Base-by-base conservation (phyloP, 2,329 filamentous ascomycete genomes). In the Nothopassalora personata region DNA sequence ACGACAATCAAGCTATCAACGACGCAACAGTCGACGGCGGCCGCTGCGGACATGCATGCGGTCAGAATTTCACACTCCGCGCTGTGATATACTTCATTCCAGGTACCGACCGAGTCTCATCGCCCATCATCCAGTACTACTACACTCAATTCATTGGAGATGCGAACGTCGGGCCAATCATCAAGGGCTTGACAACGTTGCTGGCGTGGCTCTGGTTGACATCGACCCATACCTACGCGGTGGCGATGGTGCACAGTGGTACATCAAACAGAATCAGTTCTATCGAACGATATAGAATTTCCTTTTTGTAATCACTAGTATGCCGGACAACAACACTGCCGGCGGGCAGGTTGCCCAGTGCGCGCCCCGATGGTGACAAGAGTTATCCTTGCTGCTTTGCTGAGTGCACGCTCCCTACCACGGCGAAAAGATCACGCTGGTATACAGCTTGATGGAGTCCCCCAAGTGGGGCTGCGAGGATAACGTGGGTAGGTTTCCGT, bases 131-230 rank as follows among this genome's bases (percentile, higher is more conserved):
- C 52, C 87, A 91, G 72, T 88, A 87, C 75, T 97, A 97, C 81
- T 96, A 96, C 79, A 96, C 92, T 9, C 91, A 96, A 74, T 84
- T 97, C 62, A 80, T 97, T 34, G 92, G 92, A 57, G 91, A 97
- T 77, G 85, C 87, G 52, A 68, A 82, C 67, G 79, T 81, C 63
- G 75, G 86, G 10, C 91, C 92, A 3, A 77, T 77, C 5, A 72
- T 86, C 27, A 23, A n/a, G 7, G 43, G 43, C 19, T 6, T 7
- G 5, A 5, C 19, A 7, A 53, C 48, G 7, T 51, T 51, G 27
- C 18, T 5, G 48, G 48, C 5, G 27, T 51, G 7, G 48, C 48
- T 6, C 23, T 51, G 5, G n/a, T 51, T 30, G 48, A 51, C 48
- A 19, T 18, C n/a, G 18, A 51, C 27, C 7, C 27, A 5, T 51